These are phyloP conservation scores for Russula sp. DNA, from an alignment of 768 basidiomycete species.

Conservation along the genomic window DNA sequence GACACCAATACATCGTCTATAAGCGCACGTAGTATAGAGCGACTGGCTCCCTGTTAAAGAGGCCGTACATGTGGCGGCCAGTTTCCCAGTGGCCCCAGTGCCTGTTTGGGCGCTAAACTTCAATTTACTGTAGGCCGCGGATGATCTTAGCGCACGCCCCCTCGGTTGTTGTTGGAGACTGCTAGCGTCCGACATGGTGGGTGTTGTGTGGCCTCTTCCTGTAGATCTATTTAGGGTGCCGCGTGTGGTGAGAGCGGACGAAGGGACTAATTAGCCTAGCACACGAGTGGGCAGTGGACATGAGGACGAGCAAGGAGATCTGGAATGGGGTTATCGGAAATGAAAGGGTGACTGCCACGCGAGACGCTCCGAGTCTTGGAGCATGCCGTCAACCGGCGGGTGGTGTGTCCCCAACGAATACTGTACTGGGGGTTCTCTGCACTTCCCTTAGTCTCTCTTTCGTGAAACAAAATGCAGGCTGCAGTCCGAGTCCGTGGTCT, in stretches of 20 bases:
- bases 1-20: slow-evolving; percentile 11
- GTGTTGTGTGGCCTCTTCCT: background rate
- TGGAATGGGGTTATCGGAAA: too few species aligned
- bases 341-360: background rate
- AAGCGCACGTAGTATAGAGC: background rate
- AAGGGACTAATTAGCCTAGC: too few species aligned
- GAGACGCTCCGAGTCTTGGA: background rate
- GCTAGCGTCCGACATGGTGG: too few species aligned
- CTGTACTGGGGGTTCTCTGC: background rate
- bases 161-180: too few species aligned
- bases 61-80: background rate
- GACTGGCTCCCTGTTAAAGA: background rate
- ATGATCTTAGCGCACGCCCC: too few species aligned
- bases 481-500: slow-evolving; percentile 28
- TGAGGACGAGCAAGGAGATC: too few species aligned
- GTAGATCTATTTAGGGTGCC: too few species aligned
- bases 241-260: too few species aligned
- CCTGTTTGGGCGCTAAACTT: background rate
- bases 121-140: too few species aligned
- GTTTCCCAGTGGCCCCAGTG: background rate
- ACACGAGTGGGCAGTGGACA: too few species aligned
- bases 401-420: too few species aligned
- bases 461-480: background rate
- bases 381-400: background rate
- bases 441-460: background rate